These are phyloP conservation scores for Nakazawaea wyomingensis DNA, from an alignment of 805 yeast species.

Conservation along the genomic window DNA sequence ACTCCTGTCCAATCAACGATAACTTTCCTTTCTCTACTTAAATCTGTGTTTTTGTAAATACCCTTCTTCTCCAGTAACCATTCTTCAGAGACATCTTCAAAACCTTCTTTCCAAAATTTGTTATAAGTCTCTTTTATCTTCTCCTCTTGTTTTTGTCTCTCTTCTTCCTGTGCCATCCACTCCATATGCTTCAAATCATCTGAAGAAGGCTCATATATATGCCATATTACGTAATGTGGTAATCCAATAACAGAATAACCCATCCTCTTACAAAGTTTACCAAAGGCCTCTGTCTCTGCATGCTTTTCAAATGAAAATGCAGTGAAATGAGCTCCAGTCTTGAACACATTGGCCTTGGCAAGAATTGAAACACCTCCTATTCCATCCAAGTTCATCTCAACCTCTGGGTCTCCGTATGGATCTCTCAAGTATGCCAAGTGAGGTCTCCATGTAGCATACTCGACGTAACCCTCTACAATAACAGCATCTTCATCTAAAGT, in stretches of 20 bases:
- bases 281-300: conserved; percentile 98
- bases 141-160: conserved; percentile 56
- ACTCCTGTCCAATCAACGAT: conserved; percentile 68
- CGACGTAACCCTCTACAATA: conserved; percentile 95
- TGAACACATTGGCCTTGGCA: conserved; percentile 80
- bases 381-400: conserved; percentile 90
- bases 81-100: conserved; percentile 63
- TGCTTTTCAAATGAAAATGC: conserved; percentile 94
- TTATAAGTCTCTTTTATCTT: conserved; percentile 61
- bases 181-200: conserved; percentile 84
- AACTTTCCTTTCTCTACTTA: conserved; percentile 41
- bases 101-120: conserved; percentile 72
- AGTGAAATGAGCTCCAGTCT: conserved; percentile 90
- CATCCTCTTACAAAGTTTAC: conserved; percentile 82
- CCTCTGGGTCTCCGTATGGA: conserved; percentile 92
- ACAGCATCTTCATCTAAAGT: conserved; percentile 87
- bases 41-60: conserved; percentile 75
- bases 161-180: conserved; percentile 82
- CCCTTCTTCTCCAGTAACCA: conserved; percentile 72
- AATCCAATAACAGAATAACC: conserved; percentile 82
- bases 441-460: conserved; percentile 97
- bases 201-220: conserved; percentile 89
- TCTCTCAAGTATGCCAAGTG: conserved; percentile 93
- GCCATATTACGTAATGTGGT: conserved; percentile 96
- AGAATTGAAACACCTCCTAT: conserved; percentile 96